A percentile compares a stretch with the other conserved stretches of the same genome.
phyloP scores from a whole-genome alignment of 441 rosid genomes.

The Populus hybrid region DNA sequence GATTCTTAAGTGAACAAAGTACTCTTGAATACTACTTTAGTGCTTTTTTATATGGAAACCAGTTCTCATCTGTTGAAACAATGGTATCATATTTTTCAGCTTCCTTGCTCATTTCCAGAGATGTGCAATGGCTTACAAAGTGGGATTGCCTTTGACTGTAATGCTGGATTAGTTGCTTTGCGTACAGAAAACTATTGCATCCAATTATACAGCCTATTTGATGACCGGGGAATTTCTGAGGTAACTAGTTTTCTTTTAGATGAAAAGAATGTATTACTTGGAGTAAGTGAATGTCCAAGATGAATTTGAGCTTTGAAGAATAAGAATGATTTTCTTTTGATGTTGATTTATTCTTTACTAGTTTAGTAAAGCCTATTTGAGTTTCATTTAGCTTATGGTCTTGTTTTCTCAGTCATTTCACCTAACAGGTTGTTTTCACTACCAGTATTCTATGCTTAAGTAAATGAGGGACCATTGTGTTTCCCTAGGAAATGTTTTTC shows the following conservation, averaged over 20 bases:
- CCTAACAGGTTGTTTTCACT: not conserved
- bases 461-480: not conserved
- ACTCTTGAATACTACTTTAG: not conserved
- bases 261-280: not conserved
- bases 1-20: not conserved
- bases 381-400: not conserved
- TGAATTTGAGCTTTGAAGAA: not conserved
- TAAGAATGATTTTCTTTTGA: not conserved
- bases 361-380: not conserved
- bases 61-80: not conserved
- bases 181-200: conserved; percentile 74
- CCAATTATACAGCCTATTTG: conserved; percentile 82
- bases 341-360: not conserved
- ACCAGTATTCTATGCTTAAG: not conserved
- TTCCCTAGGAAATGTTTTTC: not conserved
- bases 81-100: conserved; percentile 48
- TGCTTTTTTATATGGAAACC: not conserved
- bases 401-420: not conserved
- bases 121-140: conserved; percentile 37
- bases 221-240: conserved; percentile 82
- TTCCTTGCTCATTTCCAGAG: conserved; percentile 64
- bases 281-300: not conserved
- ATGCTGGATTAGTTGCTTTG: conserved; percentile 73
- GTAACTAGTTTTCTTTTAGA: conserved; percentile 33
- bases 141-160: conserved; percentile 67